These are phyloP conservation scores for Fragaria nilgerrensis DNA, from an alignment of 306 rosid genomes.

Conservation along the genomic window DNA sequence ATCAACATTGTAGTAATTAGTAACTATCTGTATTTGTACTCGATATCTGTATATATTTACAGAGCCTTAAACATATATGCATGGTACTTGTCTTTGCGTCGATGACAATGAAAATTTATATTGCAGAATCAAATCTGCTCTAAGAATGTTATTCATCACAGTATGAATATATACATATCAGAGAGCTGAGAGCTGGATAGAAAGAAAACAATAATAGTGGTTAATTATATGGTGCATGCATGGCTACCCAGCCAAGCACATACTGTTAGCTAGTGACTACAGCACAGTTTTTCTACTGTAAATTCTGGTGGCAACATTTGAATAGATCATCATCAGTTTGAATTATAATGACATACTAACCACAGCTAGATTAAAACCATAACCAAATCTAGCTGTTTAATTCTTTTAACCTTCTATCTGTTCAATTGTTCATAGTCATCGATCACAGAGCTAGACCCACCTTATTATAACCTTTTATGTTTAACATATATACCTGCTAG, in stretches of 20 bases:
- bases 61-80: background rate
- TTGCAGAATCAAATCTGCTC: background rate
- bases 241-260: background rate
- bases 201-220: background rate
- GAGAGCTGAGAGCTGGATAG: background rate
- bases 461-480: background rate
- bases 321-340: background rate
- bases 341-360: slow-evolving; percentile 17
- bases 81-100: background rate
- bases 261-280: background rate
- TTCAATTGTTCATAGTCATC: background rate
- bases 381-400: background rate
- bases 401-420: background rate
- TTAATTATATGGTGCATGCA: background rate
- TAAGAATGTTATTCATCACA: background rate
- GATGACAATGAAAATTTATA: background rate
- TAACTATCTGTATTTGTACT: background rate
- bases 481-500: background rate
- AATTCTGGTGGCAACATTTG: background rate
- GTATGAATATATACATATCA: background rate
- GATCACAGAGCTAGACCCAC: slow-evolving; percentile 9
- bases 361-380: slow-evolving; percentile 3
- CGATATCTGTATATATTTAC: background rate
- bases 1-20: background rate
- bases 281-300: background rate